Conservation (phyloP, 768 basidiomycete species). For the Rubroboletus satanas region DNA sequence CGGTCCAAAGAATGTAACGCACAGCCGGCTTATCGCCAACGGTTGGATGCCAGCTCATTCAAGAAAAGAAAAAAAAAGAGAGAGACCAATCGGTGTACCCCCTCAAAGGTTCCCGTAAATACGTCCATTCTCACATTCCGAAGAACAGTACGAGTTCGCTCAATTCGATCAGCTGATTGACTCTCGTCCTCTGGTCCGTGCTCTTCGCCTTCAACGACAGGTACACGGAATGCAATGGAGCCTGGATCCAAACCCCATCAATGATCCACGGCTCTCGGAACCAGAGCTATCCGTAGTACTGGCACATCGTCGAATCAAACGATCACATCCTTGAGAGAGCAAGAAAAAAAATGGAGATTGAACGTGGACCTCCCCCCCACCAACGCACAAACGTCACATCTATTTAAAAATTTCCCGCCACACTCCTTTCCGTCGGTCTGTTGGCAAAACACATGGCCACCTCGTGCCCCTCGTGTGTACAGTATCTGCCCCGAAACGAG, state of each 20-base stretch:
- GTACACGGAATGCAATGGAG: background rate
- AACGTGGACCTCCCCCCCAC: background rate
- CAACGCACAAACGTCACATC: background rate
- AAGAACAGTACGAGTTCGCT: background rate
- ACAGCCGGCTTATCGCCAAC: slow-evolving; percentile 1
- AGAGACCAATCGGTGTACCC: background rate
- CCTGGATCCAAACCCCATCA: background rate
- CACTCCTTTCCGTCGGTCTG: background rate
- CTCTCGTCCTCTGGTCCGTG: background rate
- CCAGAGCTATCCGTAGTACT: background rate
- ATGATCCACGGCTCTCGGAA: background rate
- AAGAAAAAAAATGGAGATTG: background rate
- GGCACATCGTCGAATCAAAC: background rate
- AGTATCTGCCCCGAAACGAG: background rate
- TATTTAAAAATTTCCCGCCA: background rate
- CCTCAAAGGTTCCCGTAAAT: background rate
- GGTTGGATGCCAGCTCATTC: background rate
- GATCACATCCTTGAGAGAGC: background rate
- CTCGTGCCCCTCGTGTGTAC: background rate
- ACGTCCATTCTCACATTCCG: background rate
- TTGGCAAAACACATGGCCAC: background rate
- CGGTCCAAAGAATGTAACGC: background rate
- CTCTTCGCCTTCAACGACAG: slow-evolving; percentile 1
- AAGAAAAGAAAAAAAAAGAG: background rate
- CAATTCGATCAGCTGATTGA: background rate